These are phyloP conservation scores for Trichodelitschia bisporula DNA, from an alignment of 495 filamentous ascomycete species.

Conservation along the genomic window DNA sequence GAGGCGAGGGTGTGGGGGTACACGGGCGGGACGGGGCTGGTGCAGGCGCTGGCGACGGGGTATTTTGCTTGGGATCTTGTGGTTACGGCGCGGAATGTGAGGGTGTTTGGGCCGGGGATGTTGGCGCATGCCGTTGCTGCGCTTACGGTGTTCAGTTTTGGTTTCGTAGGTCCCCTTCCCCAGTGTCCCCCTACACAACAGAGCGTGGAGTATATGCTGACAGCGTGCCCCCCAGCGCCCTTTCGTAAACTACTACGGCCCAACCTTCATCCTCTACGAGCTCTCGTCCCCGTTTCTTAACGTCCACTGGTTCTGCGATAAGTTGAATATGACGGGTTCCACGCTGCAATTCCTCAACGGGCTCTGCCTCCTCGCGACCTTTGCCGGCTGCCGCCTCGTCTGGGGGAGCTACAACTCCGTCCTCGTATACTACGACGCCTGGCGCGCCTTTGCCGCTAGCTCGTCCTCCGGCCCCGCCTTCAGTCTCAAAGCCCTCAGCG, in stretches of 20 bases:
- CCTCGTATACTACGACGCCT: conserved; percentile 62
- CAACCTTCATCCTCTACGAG: conserved; percentile 91
- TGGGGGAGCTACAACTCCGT: conserved; percentile 75
- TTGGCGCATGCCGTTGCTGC: conserved; percentile 75
- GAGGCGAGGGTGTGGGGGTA: conserved; percentile 71
- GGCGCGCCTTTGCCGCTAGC: conserved; percentile 20
- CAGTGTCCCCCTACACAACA: conserved; percentile 56
- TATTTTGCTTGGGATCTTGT: conserved; percentile 90
- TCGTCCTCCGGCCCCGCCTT: conserved; percentile 1
- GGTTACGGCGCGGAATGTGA: conserved; percentile 42
- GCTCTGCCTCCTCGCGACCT: conserved; percentile 41
- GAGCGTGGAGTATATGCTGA: background rate
- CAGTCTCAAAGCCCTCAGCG: background rate
- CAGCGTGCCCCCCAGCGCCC: conserved; percentile 34
- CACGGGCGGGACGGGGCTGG: conserved; percentile 53
- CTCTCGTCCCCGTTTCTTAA: conserved; percentile 28
- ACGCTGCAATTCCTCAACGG: conserved; percentile 68
- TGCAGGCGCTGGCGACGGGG: conserved; percentile 66
- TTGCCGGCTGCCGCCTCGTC: conserved; percentile 72
- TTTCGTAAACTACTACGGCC: conserved; percentile 80
- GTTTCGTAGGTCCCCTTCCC: conserved; percentile 46
- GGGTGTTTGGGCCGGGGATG: conserved; percentile 71
- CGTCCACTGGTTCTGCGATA: conserved; percentile 99
- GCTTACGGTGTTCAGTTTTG: conserved; percentile 64
- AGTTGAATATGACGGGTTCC: conserved; percentile 80